A percentile compares a stretch with the other conserved stretches of the same genome.
Evolutionary conservation across 768 basidiomycete genomes (phyloP).

Genomic region (Tephrocybe sp.): DNA sequence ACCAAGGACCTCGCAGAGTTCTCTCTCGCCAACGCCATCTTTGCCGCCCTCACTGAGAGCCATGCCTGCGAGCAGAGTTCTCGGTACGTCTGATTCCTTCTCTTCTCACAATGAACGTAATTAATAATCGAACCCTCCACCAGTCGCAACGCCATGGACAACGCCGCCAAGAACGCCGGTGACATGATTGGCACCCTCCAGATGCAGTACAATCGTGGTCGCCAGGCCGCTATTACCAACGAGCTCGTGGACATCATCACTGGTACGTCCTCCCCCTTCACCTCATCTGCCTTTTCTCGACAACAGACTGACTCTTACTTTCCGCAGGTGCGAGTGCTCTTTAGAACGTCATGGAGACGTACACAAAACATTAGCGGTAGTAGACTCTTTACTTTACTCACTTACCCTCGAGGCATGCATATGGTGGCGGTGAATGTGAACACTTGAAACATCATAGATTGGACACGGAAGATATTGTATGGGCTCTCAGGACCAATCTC

Average conservation of each 20-base stretch:
- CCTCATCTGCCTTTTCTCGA: not conserved
- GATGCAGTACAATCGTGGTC: constrained; percentile 98
- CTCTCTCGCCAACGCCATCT: constrained; percentile 95
- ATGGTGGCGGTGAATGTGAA: not conserved
- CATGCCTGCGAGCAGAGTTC: constrained; percentile 95
- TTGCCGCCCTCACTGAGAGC: constrained; percentile 88
- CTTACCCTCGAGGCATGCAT: not conserved
- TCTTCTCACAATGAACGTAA: constrained; percentile 1
- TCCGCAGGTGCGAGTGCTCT: constrained; percentile 44
- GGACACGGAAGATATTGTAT: too few relatives aligned
- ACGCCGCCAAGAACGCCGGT: constrained; percentile 95
- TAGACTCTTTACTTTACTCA: constrained; percentile 10
- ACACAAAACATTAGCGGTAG: constrained; percentile 10
- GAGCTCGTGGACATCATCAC: constrained; percentile 93
- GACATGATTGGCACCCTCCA: constrained; percentile 89
- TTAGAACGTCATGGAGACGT: constrained; percentile 22
- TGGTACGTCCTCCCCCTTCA: constrained; percentile 46
- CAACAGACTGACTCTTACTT: not conserved
- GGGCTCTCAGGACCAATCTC: too few relatives aligned
- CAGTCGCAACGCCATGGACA: constrained; percentile 99
- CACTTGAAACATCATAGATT: not conserved
- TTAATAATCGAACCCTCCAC: not conserved
- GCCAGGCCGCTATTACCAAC: constrained; percentile 97
- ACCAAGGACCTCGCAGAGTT: constrained; percentile 95
- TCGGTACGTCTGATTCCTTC: constrained; percentile 52